phyloP scores from a whole-genome alignment of 73 alveolate species.

The Tetrahymena malaccensis region DNA sequence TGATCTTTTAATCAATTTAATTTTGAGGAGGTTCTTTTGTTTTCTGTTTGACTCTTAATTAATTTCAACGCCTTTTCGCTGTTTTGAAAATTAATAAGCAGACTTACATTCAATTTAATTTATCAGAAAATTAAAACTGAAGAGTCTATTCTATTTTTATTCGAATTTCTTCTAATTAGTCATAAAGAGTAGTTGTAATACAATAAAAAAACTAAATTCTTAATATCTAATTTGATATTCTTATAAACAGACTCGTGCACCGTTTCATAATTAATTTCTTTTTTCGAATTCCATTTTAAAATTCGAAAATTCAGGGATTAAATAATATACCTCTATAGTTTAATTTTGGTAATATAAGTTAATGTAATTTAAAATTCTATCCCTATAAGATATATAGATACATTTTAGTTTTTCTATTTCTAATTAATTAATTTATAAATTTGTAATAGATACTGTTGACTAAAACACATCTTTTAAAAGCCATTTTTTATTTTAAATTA shows the following conservation, averaged over 20 bases:
- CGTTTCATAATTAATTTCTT: too few species aligned
- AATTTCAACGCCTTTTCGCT: neutral
- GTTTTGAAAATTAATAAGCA: neutral
- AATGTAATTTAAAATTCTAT: too few species aligned
- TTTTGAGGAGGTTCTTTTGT: neutral
- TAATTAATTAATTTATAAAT: too few species aligned
- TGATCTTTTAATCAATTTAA: neutral
- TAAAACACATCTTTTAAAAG: too few species aligned
- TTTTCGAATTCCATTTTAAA: neutral
- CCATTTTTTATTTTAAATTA: neutral
- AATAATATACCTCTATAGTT: too few species aligned
- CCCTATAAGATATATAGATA: neutral
- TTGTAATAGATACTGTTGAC: neutral
- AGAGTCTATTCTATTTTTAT: neutral
- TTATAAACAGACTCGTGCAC: too few species aligned
- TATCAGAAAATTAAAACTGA: neutral
- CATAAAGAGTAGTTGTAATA: too few species aligned
- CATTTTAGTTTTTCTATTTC: neutral
- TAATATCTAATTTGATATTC: too few species aligned
- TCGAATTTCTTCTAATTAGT: neutral
- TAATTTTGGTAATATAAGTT: neutral
- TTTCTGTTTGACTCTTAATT: neutral
- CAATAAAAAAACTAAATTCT: too few species aligned
- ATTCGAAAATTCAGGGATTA: too few species aligned
- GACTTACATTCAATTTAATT: too few species aligned